Percentiles rank a stretch among this genome's conserved stretches.
Evolutionary conservation across 805 yeast genomes (phyloP).

Genomic region (Cyberlindnera xylosilytica): DNA sequence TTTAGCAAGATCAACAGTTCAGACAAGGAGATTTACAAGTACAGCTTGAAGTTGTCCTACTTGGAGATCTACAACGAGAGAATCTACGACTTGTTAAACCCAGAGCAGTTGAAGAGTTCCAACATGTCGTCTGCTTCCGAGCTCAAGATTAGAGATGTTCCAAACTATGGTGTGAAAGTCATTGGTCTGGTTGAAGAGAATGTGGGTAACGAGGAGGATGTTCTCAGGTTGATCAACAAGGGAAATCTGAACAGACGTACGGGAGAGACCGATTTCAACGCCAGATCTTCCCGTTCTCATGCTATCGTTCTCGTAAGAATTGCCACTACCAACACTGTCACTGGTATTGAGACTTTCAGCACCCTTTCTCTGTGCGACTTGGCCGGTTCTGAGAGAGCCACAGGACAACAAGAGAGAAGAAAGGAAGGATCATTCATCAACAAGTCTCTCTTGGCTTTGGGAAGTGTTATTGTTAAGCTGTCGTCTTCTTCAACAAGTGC

Average conservation of each 20-base stretch:
- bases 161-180: constrained; percentile 66
- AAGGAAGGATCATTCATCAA: constrained; percentile 94
- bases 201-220: constrained; percentile 55
- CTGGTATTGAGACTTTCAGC: constrained; percentile 41
- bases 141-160: constrained; percentile 75
- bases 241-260: constrained; percentile 81
- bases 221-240: constrained; percentile 52
- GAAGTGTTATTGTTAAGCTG: constrained; percentile 86
- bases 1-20: constrained; percentile 36
- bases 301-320: constrained; percentile 77
- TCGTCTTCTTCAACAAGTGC: constrained; percentile 32
- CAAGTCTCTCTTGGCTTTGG: constrained; percentile 83
- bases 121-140: constrained; percentile 35
- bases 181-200: constrained; percentile 65
- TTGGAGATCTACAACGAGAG: constrained; percentile 93
- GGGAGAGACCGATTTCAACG: constrained; percentile 85
- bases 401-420: constrained; percentile 63
- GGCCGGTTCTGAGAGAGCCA: constrained; percentile 94
- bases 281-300: constrained; percentile 87
- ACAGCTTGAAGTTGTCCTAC: constrained; percentile 62
- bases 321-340: constrained; percentile 37
- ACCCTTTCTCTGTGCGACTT: constrained; percentile 86
- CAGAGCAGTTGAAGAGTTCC: constrained; percentile 16
- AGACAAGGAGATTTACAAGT: constrained; percentile 30
- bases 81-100: constrained; percentile 68